Evolutionary conservation across 768 basidiomycete species (phyloP), one percentile per base, ranked within the genome.

Genomic region (Lentinula raphanica): DNA sequence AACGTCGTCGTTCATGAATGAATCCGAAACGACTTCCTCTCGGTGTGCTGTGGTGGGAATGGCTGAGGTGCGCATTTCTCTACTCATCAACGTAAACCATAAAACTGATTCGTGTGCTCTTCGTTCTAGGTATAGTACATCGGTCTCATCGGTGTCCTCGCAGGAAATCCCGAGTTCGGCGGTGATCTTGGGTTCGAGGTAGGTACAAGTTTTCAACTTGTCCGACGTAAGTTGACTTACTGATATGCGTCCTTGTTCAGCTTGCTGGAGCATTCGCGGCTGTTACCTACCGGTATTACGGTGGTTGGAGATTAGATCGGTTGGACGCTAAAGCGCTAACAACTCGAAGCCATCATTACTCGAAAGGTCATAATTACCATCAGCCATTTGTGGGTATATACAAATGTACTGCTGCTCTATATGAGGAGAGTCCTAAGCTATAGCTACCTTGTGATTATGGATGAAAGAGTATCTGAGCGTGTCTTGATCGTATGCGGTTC

Each of bases 171-270:
- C 7, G 66, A 67, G 45, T 74, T 65, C 39, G 81, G 81, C 28
- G 81, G 78, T 1, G 82, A 83, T 62, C 70, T 83, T 28, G 82
- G 82, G 31, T 82, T 83, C 57, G 82, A 83, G 71, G 77, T 80
- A 28, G 29, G 72, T 39, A 39, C 36, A 5, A 8, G 21, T 6
- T n/a, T 12, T 5, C n/a, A n/a, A 21, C 13, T 46, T n/a, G 15
- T 11, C 6, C 3, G 19, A 9, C 27, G 3, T 9, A 19, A n/a
- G n/a, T n/a, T 15, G 6, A 19, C 40, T n/a, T 19, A n/a, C 15
- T 32, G 11, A 44, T 31, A 17, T 1, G n/a, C n/a, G n/a, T 15
- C 28, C 25, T 53, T 28, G 35, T 21, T 17, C 35, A 77, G 74
- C 74, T 80, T 48, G 74, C 76, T 25, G 80, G 77, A 15, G 69